A percentile compares a stretch with the other conserved stretches of the same genome.
Evolutionary conservation across 768 basidiomycete genomes (phyloP).

Genomic region (Mycena vulgaris): DNA sequence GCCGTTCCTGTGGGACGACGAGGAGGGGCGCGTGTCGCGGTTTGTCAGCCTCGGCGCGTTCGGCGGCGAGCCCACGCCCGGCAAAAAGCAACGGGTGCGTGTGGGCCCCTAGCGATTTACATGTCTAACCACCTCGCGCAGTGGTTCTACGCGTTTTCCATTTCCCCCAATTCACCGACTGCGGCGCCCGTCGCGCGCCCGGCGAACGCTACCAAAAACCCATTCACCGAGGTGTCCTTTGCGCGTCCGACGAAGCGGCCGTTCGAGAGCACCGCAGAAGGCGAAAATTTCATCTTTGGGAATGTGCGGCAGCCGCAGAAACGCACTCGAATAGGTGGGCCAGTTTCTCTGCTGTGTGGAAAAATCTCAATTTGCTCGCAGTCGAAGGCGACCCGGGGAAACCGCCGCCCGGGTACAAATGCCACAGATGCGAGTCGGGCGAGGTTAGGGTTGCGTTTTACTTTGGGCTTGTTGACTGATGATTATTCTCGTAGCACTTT

Average conservation of each 20-base stretch:
- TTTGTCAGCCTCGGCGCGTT: constrained; percentile 94
- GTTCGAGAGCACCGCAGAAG: constrained; percentile 59
- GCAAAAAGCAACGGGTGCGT: constrained; percentile 90
- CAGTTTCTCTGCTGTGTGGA: constrained; percentile 5
- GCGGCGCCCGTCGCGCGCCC: constrained; percentile 61
- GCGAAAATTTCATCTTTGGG: constrained; percentile 81
- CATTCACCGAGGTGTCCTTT: constrained; percentile 66
- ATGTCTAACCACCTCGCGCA: constrained; percentile 48
- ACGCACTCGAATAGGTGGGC: constrained; percentile 68
- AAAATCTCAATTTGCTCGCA: constrained; percentile 17
- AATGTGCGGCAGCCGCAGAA: constrained; percentile 71
- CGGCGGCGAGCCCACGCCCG: constrained; percentile 70
- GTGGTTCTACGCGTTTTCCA: constrained; percentile 99
- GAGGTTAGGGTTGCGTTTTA: constrained; percentile 63
- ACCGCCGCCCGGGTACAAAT: constrained; percentile 82
- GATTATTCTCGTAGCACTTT: constrained; percentile 70
- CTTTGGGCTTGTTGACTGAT: constrained; percentile 4
- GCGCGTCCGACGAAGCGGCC: constrained; percentile 67
- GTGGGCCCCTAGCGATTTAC: background rate
- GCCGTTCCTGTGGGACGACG: constrained; percentile 89
- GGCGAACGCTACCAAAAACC: constrained; percentile 79
- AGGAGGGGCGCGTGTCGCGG: constrained; percentile 75
- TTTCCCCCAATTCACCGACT: constrained; percentile 68
- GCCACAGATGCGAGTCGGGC: constrained; percentile 80
- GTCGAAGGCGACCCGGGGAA: constrained; percentile 64